Evolutionary conservation across 352 stramenopile genomes (phyloP), one percentile per base, ranked within the genome.

Genomic region (Phytophthora cactorum): DNA sequence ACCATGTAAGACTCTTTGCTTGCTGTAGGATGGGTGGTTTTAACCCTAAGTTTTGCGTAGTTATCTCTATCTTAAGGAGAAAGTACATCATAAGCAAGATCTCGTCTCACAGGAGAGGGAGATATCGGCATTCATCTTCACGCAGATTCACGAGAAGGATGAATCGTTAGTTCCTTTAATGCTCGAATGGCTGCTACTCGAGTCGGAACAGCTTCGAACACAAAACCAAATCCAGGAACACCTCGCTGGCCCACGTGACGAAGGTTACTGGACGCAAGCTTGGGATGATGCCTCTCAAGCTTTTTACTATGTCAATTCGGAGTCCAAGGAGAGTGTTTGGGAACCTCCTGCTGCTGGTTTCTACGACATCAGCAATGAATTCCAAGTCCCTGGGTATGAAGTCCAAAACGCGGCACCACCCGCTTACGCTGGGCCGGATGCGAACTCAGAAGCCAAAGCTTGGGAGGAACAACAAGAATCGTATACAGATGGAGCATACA

Each of bases 41-140:
- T 72, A 49, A 72, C n/a, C 7, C 10, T 59, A 57, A 5, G 22
- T 44, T 28, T 66, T 15, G 22, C 34, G 22, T 31, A 91, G 82
- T 52, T 92, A 93, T 58, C 66, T 94, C 14, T 94, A 80, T 62
- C 63, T 94, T 9, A 94, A 94, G 49, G 86, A 94, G 52, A 94
- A 94, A 47, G 79, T 94, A 9, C 86, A 94, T 50, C 77, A 83
- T 50, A 74, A 87, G 22, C 72, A 91, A 27, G 86, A 94, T 52
- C 74, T 94, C 10, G 84, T 89, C 4, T 73, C 77, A 0, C 81
- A 89, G 43, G 81, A 92, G 28, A 83, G 77, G 8, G 84, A 90
- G 11, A 92, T 94, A 22, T 77, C 75, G 6, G 49, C 71, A 3
- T 91, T 90, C 52, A 77, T 94, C 38, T 91, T 92, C 62, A 61